Conservation (phyloP, 176 grass and related monocot genomes). For the Saccharum spontaneum region DNA sequence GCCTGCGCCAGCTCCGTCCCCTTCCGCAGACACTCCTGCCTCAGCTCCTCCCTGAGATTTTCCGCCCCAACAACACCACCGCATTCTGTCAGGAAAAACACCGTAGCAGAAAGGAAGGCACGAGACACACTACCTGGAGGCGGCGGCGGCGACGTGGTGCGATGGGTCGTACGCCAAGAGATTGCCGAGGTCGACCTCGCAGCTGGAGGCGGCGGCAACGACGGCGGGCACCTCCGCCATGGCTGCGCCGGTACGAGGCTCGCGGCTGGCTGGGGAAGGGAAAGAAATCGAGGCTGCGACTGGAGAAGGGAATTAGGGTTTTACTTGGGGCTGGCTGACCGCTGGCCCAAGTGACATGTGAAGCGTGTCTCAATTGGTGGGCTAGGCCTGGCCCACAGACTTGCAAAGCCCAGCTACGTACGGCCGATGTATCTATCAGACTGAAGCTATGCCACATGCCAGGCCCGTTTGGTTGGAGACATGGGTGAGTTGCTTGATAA, state of each 20-base stretch:
- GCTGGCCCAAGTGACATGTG: background rate
- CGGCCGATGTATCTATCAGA: too few species aligned
- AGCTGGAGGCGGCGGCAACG: background rate
- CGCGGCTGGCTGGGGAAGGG: background rate
- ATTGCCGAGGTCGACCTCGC: conserved; percentile 77
- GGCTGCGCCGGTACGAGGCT: background rate
- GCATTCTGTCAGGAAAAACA: background rate
- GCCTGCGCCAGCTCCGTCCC: conserved; percentile 76
- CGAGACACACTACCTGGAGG: conserved; percentile 37
- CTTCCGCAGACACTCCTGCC: conserved; percentile 63
- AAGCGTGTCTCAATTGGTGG: background rate
- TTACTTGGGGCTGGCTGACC: background rate
- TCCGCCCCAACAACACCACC: background rate
- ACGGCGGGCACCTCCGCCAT: conserved; percentile 35
- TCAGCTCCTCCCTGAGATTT: conserved; percentile 57
- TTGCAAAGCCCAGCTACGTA: background rate
- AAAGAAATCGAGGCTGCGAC: background rate
- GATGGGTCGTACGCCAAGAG: conserved; percentile 71
- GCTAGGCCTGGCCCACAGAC: background rate
- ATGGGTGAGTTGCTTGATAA: too few species aligned
- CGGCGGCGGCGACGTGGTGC: conserved; percentile 43
- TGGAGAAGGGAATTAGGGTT: background rate
- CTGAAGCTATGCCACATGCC: too few species aligned
- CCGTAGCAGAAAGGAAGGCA: background rate
- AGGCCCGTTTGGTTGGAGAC: too few species aligned